Evolutionary conservation across 2,329 filamentous ascomycete genomes (phyloP).

Genomic region (Cephalotrichum gorgonifer): DNA sequence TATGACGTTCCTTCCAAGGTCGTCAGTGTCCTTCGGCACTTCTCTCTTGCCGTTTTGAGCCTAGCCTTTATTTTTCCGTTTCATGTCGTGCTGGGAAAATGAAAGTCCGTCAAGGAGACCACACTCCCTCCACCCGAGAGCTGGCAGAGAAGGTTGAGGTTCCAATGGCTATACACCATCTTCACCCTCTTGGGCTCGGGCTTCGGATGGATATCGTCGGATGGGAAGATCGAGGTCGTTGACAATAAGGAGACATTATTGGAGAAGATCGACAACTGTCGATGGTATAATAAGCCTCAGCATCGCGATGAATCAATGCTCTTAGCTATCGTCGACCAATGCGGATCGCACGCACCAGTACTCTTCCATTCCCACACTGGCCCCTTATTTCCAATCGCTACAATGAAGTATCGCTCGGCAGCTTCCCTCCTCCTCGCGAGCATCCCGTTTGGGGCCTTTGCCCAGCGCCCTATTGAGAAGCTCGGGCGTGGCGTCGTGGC

Average conservation of each 20-base stretch:
- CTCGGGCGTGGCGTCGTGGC: slow-evolving; percentile 12
- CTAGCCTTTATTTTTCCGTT: background rate
- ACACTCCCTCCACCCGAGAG: background rate
- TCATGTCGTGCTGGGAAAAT: background rate
- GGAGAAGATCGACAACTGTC: background rate
- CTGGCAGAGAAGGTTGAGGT: background rate
- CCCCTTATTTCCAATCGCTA: background rate
- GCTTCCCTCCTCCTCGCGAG: background rate
- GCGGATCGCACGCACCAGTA: background rate
- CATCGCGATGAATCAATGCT: background rate
- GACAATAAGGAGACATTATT: background rate
- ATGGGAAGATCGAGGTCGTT: background rate
- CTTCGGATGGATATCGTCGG: background rate
- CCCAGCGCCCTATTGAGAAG: slow-evolving; percentile 8
- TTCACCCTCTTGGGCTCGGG: background rate
- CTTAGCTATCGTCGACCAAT: background rate
- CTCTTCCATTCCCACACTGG: background rate
- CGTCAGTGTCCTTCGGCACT: background rate
- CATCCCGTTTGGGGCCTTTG: background rate
- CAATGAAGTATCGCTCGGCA: background rate
- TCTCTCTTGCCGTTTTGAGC: background rate
- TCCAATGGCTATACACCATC: background rate
- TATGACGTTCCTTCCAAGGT: background rate
- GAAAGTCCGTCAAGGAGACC: background rate
- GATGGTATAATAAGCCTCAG: background rate